Percentiles rank a stretch among this genome's conserved stretches.
Evolutionary conservation across 768 basidiomycete species (phyloP).

Genomic region (Leccinum subtestaceum): DNA sequence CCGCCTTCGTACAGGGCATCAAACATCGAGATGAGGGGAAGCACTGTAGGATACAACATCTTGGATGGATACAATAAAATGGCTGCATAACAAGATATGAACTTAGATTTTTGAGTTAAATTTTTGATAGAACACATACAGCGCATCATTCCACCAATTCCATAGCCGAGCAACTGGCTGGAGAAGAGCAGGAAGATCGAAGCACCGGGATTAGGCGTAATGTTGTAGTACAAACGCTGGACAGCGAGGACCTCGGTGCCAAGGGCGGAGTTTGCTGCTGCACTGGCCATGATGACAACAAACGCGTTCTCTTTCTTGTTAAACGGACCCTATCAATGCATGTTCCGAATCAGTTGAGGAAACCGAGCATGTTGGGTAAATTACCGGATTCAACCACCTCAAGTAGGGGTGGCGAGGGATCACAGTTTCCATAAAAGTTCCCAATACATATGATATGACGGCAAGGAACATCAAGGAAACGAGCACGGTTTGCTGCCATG

Average conservation of each 20-base stretch:
- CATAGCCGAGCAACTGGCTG: slow-evolving; percentile 44
- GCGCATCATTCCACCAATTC: slow-evolving; percentile 53
- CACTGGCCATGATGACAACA: slow-evolving; percentile 54
- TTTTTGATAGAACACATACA: slow-evolving; percentile 26
- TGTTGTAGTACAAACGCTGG: slow-evolving; percentile 52
- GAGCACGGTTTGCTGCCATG: slow-evolving; percentile 46
- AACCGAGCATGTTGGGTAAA: neutral
- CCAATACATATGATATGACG: slow-evolving; percentile 50
- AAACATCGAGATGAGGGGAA: slow-evolving; percentile 25
- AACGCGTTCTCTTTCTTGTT: slow-evolving; percentile 62
- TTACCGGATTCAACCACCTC: slow-evolving; percentile 51
- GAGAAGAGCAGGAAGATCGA: slow-evolving; percentile 46
- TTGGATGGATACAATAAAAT: slow-evolving; percentile 42
- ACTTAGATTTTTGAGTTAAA: neutral
- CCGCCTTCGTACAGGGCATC: slow-evolving; percentile 42
- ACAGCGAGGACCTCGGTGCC: slow-evolving; percentile 56
- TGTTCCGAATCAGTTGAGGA: neutral
- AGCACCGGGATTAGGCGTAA: slow-evolving; percentile 45
- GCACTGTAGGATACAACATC: slow-evolving; percentile 40
- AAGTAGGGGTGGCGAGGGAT: slow-evolving; percentile 45
- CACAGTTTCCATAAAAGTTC: slow-evolving; percentile 43
- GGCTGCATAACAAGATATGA: slow-evolving; percentile 5
- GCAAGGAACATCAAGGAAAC: slow-evolving; percentile 57
- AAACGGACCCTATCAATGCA: slow-evolving; percentile 43
- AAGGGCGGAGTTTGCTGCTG: slow-evolving; percentile 53